Percentiles rank a stretch among this genome's conserved stretches.
These are phyloP conservation scores for Monascus purpureus DNA, from an alignment of 495 filamentous ascomycete species.

Conservation along the genomic window DNA sequence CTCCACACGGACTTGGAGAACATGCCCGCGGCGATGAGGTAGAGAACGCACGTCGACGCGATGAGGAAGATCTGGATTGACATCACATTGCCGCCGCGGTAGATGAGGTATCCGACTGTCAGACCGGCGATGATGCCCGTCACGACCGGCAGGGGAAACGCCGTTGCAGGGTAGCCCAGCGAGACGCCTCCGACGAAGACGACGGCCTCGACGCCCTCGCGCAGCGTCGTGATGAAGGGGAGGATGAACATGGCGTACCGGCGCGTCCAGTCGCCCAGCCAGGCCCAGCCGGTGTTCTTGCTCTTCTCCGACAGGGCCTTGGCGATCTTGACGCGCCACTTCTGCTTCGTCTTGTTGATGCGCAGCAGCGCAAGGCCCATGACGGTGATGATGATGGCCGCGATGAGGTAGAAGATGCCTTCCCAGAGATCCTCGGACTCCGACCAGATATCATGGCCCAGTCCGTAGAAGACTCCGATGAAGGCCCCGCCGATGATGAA, in stretches of 20 bases:
- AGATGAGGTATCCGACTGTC: slow-evolving; percentile 55
- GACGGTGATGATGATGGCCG: slow-evolving; percentile 61
- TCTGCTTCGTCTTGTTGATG: slow-evolving; percentile 73
- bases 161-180: slow-evolving; percentile 53
- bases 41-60: slow-evolving; percentile 68
- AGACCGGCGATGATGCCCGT: slow-evolving; percentile 49
- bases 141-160: slow-evolving; percentile 63
- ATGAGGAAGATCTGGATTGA: slow-evolving; percentile 70
- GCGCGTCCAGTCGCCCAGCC: slow-evolving; percentile 1
- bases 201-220: slow-evolving; percentile 71
- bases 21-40: slow-evolving; percentile 74
- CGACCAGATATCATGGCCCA: slow-evolving; percentile 51
- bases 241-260: slow-evolving; percentile 65
- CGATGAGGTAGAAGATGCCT: slow-evolving; percentile 56
- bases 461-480: slow-evolving; percentile 67
- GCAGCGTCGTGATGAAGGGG: slow-evolving; percentile 70
- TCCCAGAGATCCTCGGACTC: slow-evolving; percentile 64
- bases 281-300: slow-evolving; percentile 6
- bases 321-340: slow-evolving; percentile 71
- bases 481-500: slow-evolving; percentile 54
- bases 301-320: slow-evolving; percentile 44
- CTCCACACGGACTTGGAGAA: slow-evolving; percentile 67
- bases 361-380: slow-evolving; percentile 67
- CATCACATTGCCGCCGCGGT: slow-evolving; percentile 51
- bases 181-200: slow-evolving; percentile 74